Evolutionary conservation across 2,329 filamentous ascomycete genomes (phyloP).

Genomic region (Penicillium sp.): DNA sequence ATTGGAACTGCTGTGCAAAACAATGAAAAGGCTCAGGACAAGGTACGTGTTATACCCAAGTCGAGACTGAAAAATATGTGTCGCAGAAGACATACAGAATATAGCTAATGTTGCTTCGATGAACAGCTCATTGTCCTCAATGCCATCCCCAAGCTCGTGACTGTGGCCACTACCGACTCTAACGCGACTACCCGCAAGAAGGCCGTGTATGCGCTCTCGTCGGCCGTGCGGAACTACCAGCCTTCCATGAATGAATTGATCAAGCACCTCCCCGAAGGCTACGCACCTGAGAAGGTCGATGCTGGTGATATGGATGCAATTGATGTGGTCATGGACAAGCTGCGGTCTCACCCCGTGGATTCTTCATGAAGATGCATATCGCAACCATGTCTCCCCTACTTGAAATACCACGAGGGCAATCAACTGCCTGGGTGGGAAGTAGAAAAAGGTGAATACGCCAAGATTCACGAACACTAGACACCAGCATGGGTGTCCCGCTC

Average conservation of each 20-base stretch:
- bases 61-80: background rate
- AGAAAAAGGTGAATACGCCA: background rate
- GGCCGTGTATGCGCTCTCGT: conserved; percentile 85
- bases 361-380: conserved; percentile 24
- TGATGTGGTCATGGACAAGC: conserved; percentile 68
- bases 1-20: conserved; percentile 95
- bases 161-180: conserved; percentile 62
- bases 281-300: conserved; percentile 66
- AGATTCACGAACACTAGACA: background rate
- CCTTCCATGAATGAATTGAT: conserved; percentile 66
- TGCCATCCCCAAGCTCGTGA: conserved; percentile 69
- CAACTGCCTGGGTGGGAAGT: background rate
- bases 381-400: background rate
- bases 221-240: conserved; percentile 84
- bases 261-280: conserved; percentile 64
- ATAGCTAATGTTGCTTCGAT: background rate
- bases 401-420: background rate
- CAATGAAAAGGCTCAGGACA: conserved; percentile 82
- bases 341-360: conserved; percentile 53
- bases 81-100: background rate
- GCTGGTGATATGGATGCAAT: conserved; percentile 85
- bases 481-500: background rate
- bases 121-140: conserved; percentile 57
- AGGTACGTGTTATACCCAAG: conserved; percentile 40
- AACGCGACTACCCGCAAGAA: conserved; percentile 72